These are phyloP conservation scores for Arabis hirsuta DNA, from an alignment of 345 rosid species.

Conservation along the genomic window DNA sequence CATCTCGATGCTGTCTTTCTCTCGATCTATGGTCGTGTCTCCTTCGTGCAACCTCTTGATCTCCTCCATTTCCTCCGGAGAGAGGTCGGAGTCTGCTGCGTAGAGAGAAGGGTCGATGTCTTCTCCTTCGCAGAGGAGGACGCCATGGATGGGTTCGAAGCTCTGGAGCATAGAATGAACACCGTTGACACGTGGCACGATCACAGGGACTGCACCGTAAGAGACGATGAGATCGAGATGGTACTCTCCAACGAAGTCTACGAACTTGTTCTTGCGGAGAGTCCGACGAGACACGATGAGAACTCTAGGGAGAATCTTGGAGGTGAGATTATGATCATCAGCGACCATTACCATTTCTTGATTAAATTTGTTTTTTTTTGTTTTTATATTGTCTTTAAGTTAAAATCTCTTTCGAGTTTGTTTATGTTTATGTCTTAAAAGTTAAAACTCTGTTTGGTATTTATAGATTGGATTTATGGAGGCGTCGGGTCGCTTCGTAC, in stretches of 20 bases:
- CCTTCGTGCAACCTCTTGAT: conserved; percentile 49
- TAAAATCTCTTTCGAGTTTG: background rate
- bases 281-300: conserved; percentile 64
- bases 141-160: conserved; percentile 74
- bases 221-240: conserved; percentile 70
- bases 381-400: background rate
- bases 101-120: conserved; percentile 71
- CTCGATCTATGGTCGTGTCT: conserved; percentile 59
- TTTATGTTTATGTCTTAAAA: background rate
- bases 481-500: conserved; percentile 39
- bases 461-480: conserved; percentile 21
- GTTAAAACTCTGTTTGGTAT: conserved; percentile 8
- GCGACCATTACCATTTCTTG: conserved; percentile 37
- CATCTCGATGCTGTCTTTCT: conserved; percentile 66
- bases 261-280: conserved; percentile 63
- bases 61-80: conserved; percentile 59
- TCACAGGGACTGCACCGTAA: conserved; percentile 65
- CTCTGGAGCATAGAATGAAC: conserved; percentile 57
- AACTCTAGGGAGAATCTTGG: conserved; percentile 55
- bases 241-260: conserved; percentile 72
- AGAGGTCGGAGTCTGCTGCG: conserved; percentile 49
- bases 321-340: conserved; percentile 47
- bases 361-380: background rate
- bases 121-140: conserved; percentile 77
- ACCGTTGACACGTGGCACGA: conserved; percentile 65